Conservation (phyloP, 495 filamentous ascomycete genomes). For the Apiosordaria backusii region DNA sequence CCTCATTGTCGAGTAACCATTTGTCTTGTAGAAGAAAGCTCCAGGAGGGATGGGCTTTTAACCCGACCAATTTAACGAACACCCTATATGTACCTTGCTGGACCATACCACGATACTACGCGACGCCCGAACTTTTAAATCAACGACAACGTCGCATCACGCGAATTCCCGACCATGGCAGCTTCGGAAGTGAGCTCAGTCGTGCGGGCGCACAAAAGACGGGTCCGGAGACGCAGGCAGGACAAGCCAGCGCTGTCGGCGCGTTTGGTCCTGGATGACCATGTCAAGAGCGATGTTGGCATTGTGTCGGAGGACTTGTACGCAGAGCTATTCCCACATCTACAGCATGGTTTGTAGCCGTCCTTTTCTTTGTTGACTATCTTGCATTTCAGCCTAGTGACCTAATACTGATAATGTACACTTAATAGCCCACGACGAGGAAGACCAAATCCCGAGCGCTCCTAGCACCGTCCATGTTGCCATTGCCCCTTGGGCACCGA, state of each 20-base stretch:
- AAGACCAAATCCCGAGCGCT: slow-evolving; percentile 28
- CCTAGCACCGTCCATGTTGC: slow-evolving; percentile 61
- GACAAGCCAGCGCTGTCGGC: slow-evolving; percentile 54
- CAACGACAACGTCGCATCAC: neutral
- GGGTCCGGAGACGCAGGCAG: slow-evolving; percentile 51
- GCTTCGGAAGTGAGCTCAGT: slow-evolving; percentile 17
- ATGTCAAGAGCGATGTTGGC: slow-evolving; percentile 83
- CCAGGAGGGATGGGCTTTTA: neutral
- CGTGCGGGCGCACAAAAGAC: slow-evolving; percentile 27
- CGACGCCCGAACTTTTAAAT: neutral
- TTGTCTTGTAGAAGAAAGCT: too few species aligned
- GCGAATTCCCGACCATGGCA: slow-evolving; percentile 11
- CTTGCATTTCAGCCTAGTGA: slow-evolving; percentile 20
- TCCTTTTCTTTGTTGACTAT: neutral
- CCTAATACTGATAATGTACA: neutral
- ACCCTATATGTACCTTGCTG: neutral
- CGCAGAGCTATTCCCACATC: slow-evolving; percentile 70
- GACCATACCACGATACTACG: neutral
- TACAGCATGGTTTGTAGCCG: slow-evolving; percentile 22
- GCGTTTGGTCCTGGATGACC: slow-evolving; percentile 69
- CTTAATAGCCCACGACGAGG: slow-evolving; percentile 16
- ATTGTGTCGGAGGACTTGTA: slow-evolving; percentile 84
- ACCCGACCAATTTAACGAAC: neutral
- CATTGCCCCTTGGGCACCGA: slow-evolving; percentile 75
- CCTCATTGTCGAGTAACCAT: neutral